These are phyloP conservation scores for Angophora floribunda DNA, from an alignment of 345 rosid species.

Conservation along the genomic window DNA sequence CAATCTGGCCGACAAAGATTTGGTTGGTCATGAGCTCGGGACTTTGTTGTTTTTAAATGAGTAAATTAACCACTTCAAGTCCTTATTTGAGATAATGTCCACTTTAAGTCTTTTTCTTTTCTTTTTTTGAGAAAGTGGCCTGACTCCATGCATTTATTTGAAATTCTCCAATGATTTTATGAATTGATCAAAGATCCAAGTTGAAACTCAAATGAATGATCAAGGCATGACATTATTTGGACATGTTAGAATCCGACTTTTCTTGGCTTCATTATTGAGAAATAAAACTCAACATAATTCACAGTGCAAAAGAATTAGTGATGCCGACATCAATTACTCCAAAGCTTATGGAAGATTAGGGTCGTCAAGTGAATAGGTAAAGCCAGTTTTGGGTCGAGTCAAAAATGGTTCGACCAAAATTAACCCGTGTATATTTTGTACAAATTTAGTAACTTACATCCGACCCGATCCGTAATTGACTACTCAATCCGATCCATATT, in stretches of 20 bases:
- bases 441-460: too few species aligned
- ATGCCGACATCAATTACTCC: neutral
- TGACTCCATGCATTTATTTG: too few species aligned
- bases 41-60: too few species aligned
- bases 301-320: neutral
- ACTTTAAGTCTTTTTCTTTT: too few species aligned
- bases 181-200: neutral
- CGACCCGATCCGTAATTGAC: too few species aligned
- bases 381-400: too few species aligned
- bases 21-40: neutral
- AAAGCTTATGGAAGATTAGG: neutral
- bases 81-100: neutral
- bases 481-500: too few species aligned
- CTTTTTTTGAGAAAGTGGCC: neutral
- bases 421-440: too few species aligned
- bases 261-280: neutral
- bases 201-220: neutral
- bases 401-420: too few species aligned
- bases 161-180: neutral
- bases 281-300: neutral
- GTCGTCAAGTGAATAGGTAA: too few species aligned
- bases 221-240: neutral
- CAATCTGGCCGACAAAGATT: neutral
- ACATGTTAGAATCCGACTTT: neutral
- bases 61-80: neutral